phyloP scores from a whole-genome alignment of 805 yeast species.

The Tetrapisispora pingtungensis region DNA sequence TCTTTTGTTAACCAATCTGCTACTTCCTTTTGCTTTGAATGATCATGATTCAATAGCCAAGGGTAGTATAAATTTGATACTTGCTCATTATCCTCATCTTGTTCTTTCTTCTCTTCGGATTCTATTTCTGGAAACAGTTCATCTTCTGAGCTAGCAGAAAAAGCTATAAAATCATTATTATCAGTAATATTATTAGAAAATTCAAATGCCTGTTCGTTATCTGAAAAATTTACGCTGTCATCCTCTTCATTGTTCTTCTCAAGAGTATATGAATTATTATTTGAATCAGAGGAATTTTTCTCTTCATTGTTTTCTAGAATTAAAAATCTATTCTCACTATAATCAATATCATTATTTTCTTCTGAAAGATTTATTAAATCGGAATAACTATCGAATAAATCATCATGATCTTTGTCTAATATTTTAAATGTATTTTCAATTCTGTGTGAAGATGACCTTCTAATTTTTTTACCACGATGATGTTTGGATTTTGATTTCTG shows the following conservation, averaged over 20 bases:
- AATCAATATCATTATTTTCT: neutral
- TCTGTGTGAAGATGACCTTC: slow-evolving; percentile 27
- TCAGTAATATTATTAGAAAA: slow-evolving; percentile 3
- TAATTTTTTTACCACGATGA: slow-evolving; percentile 12
- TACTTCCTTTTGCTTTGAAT: slow-evolving; percentile 63
- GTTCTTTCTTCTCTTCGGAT: slow-evolving; percentile 4
- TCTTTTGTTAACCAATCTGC: slow-evolving; percentile 84
- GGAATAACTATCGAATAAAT: slow-evolving; percentile 23
- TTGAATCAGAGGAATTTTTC: neutral
- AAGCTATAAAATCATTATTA: slow-evolving; percentile 35
- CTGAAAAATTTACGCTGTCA: neutral
- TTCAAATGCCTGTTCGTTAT: neutral
- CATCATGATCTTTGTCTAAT: slow-evolving; percentile 17
- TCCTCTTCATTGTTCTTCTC: neutral
- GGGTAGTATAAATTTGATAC: slow-evolving; percentile 36
- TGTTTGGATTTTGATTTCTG: slow-evolving; percentile 2
- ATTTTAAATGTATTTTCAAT: slow-evolving; percentile 23
- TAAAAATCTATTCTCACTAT: slow-evolving; percentile 1
- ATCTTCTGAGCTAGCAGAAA: slow-evolving; percentile 28
- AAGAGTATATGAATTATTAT: neutral
- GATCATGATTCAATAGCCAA: slow-evolving; percentile 74
- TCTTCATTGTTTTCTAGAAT: neutral
- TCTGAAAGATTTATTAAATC: slow-evolving; percentile 4
- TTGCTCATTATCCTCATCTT: slow-evolving; percentile 1
- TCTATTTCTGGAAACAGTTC: slow-evolving; percentile 9